These are phyloP conservation scores for Sporothrix pseudoabietina DNA, from an alignment of 2,329 filamentous ascomycete genomes.

Conservation along the genomic window DNA sequence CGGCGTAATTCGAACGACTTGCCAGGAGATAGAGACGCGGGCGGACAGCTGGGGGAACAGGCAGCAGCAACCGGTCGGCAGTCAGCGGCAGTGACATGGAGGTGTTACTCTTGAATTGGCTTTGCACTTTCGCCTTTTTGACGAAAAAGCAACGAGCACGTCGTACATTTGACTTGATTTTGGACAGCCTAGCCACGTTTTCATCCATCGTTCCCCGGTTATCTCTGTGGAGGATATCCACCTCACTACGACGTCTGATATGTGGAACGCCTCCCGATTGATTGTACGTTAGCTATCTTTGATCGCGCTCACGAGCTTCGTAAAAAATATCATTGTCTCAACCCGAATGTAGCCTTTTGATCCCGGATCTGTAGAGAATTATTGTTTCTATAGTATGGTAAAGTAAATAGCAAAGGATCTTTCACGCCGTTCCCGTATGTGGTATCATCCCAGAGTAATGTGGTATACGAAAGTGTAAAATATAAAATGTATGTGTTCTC, in stretches of 20 bases:
- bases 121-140: background rate
- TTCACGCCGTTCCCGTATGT: slow-evolving; percentile 14
- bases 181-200: background rate
- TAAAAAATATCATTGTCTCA: background rate
- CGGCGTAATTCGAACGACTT: slow-evolving; percentile 16
- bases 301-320: too few relatives aligned
- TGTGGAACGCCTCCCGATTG: background rate
- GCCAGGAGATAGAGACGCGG: background rate
- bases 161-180: background rate
- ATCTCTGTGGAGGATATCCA: background rate
- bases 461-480: slow-evolving; percentile 12
- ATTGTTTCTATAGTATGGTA: background rate
- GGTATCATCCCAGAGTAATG: slow-evolving; percentile 8
- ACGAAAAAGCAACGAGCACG: background rate
- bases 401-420: background rate
- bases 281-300: background rate
- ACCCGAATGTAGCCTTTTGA: background rate
- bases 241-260: slow-evolving; percentile 3
- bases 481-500: background rate
- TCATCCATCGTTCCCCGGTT: background rate
- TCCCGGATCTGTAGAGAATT: background rate
- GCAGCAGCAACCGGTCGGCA: background rate
- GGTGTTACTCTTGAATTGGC: background rate
- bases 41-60: background rate
- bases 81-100: background rate